Percentiles rank a stretch among this genome's conserved stretches.
Evolutionary conservation across 2,329 filamentous ascomycete species (phyloP).

Genomic region (Diaporthe australafricana): DNA sequence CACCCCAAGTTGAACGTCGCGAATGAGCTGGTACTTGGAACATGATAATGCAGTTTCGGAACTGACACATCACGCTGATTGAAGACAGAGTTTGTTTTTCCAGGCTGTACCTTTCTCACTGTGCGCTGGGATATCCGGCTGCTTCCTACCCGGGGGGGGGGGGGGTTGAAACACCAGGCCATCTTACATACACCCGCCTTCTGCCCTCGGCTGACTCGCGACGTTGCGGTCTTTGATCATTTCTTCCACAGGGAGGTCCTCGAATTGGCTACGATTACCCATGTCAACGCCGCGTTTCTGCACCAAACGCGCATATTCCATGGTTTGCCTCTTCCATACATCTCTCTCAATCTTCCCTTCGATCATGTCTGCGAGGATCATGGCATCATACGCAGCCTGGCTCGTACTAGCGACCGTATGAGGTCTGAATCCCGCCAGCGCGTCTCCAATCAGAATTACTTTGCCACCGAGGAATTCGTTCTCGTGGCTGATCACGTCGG

Average conservation of each 20-base stretch:
- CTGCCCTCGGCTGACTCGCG: conserved; percentile 46
- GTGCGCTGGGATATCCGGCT: background rate
- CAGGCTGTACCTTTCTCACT: no score
- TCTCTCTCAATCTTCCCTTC: conserved; percentile 45
- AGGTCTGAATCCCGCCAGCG: conserved; percentile 56
- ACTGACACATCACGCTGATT: no score
- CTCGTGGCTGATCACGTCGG: conserved; percentile 50
- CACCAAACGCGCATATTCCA: conserved; percentile 49
- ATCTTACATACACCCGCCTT: conserved; percentile 37
- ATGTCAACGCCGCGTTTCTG: conserved; percentile 50
- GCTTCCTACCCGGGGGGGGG: no score
- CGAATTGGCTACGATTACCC: conserved; percentile 49
- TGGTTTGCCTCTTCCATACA: conserved; percentile 49
- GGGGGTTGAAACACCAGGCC: background rate
- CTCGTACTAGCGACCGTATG: conserved; percentile 57
- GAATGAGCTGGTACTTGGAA: no score
- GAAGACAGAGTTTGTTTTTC: no score
- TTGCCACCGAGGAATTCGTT: conserved; percentile 52
- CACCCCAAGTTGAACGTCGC: no score
- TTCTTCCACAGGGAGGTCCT: conserved; percentile 46
- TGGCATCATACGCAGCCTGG: conserved; percentile 45
- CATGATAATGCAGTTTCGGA: no score
- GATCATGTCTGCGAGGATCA: conserved; percentile 48
- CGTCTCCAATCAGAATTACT: conserved; percentile 56
- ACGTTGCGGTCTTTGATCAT: conserved; percentile 50